Conservation (phyloP, 345 rosid species). For the Citrus sinensis region DNA sequence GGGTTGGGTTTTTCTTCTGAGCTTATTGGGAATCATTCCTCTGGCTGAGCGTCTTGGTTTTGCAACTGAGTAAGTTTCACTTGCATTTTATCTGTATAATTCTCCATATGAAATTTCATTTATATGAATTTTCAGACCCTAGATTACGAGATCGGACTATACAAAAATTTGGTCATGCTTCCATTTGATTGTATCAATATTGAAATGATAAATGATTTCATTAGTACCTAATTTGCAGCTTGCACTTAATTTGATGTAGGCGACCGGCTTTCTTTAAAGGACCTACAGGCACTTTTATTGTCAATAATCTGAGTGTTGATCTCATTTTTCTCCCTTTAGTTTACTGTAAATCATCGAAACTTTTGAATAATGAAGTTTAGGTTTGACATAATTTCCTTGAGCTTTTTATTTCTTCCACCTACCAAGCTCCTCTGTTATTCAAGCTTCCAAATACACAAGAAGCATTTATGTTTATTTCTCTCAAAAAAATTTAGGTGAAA, state of each 20-base stretch:
- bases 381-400: background rate
- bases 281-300: slow-evolving; percentile 30
- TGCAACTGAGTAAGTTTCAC: slow-evolving; percentile 38
- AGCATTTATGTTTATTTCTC: background rate
- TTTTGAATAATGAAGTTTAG: background rate
- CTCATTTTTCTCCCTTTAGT: background rate
- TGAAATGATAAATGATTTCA: background rate
- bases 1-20: slow-evolving; percentile 46
- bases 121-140: background rate
- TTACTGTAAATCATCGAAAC: background rate
- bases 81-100: background rate
- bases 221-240: slow-evolving; percentile 1
- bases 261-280: slow-evolving; percentile 47
- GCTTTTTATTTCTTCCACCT: background rate
- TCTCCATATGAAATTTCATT: background rate
- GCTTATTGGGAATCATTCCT: slow-evolving; percentile 47
- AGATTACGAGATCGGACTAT: background rate
- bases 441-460: background rate
- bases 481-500: background rate
- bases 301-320: background rate
- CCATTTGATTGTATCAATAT: background rate
- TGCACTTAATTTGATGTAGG: slow-evolving; percentile 30
- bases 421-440: background rate
- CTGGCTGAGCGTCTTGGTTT: slow-evolving; percentile 57
- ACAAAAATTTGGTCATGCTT: background rate